Evolutionary conservation across 345 rosid genomes (phyloP).

Genomic region (Aegle marmelos): DNA sequence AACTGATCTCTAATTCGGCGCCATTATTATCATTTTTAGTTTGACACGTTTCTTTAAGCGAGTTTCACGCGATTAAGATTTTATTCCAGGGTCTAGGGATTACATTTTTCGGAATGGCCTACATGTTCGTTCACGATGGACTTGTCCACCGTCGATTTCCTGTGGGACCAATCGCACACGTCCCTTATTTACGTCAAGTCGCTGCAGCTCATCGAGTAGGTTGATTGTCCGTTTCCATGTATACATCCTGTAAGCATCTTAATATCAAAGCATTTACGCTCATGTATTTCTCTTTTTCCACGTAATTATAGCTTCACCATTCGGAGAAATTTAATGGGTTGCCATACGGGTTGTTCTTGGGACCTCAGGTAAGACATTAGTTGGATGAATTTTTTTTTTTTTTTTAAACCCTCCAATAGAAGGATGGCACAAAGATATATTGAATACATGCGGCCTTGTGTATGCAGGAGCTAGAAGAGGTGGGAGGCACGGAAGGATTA

Average conservation of each 20-base stretch:
- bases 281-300: not conserved
- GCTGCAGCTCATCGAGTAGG: conserved; percentile 70
- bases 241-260: not conserved
- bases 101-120: conserved; percentile 69
- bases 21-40: not conserved
- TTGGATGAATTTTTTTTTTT: not conserved
- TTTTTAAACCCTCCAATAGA: not conserved
- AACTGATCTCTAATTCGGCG: not conserved
- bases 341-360: conserved; percentile 64
- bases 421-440: not conserved
- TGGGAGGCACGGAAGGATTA: conserved; percentile 51
- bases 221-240: not conserved
- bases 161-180: conserved; percentile 60
- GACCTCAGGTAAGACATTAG: conserved; percentile 42
- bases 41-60: not conserved
- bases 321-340: conserved; percentile 56
- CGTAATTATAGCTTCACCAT: conserved; percentile 47
- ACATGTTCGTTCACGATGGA: conserved; percentile 75
- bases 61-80: too few species aligned
- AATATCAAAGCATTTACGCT: not conserved
- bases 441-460: not conserved
- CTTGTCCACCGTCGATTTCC: conserved; percentile 73
- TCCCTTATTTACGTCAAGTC: conserved; percentile 53
- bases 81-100: conserved; percentile 54
- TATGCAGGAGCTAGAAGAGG: conserved; percentile 51